Conservation (phyloP, 495 filamentous ascomycete genomes). For the Cryomyces antarcticus region DNA sequence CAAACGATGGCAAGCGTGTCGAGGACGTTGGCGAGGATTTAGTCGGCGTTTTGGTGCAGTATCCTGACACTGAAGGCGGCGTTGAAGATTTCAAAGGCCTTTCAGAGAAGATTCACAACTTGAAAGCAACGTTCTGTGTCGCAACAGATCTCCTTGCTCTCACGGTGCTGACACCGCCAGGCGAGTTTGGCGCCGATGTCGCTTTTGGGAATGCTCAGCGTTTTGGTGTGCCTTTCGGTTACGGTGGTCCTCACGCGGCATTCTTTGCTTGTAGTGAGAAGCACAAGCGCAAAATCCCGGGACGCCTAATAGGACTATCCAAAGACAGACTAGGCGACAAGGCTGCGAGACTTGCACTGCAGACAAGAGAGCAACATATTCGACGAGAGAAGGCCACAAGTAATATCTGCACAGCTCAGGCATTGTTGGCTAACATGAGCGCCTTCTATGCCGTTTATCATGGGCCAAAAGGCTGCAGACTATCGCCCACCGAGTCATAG, state of each 20-base stretch:
- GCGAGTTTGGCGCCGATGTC: slow-evolving; percentile 93
- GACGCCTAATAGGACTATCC: slow-evolving; percentile 78
- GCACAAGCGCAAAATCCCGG: slow-evolving; percentile 90
- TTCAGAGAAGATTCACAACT: slow-evolving; percentile 55
- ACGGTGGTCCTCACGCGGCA: slow-evolving; percentile 86
- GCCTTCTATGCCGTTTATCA: slow-evolving; percentile 98
- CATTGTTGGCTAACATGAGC: slow-evolving; percentile 88
- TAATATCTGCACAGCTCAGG: slow-evolving; percentile 97
- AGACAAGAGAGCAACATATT: slow-evolving; percentile 96
- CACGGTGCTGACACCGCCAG: slow-evolving; percentile 76
- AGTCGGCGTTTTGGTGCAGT: slow-evolving; percentile 84
- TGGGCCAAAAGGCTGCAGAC: slow-evolving; percentile 61
- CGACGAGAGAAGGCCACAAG: slow-evolving; percentile 94
- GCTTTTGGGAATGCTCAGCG: slow-evolving; percentile 93
- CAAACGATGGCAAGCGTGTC: slow-evolving; percentile 37
- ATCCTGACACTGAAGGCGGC: slow-evolving; percentile 77
- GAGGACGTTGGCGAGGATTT: slow-evolving; percentile 63
- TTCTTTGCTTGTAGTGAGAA: slow-evolving; percentile 92
- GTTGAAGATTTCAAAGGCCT: slow-evolving; percentile 56
- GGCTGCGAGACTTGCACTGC: slow-evolving; percentile 74
- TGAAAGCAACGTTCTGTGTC: slow-evolving; percentile 67
- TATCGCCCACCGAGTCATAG: slow-evolving; percentile 62
- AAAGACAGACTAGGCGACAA: slow-evolving; percentile 73
- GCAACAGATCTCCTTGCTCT: slow-evolving; percentile 84
- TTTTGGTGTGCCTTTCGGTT: slow-evolving; percentile 85